Evolutionary conservation across 1,284 basidiomycete genomes (phyloP).

Genomic region (Boletellus dicymbophilus): DNA sequence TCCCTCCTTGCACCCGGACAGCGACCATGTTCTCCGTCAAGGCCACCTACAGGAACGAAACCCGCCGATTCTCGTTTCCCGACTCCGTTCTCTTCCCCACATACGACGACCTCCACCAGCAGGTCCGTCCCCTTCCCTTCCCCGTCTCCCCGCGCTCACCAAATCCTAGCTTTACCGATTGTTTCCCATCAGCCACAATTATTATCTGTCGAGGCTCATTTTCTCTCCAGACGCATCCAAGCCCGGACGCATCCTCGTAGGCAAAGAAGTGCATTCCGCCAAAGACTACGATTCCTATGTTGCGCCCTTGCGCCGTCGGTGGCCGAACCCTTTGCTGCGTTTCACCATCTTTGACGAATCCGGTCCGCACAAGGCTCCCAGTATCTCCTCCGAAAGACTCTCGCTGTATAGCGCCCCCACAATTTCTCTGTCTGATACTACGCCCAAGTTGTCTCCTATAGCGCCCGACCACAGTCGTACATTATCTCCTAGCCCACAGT

Average conservation of each 20-base stretch:
- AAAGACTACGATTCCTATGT: constrained; percentile 58
- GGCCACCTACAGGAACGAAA: constrained; percentile 53
- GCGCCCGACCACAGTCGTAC: constrained; percentile 1
- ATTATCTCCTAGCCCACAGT: not conserved
- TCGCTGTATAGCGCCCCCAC: constrained; percentile 4
- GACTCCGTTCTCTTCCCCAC: constrained; percentile 42
- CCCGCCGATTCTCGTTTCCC: constrained; percentile 48
- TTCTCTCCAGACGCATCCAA: constrained; percentile 59
- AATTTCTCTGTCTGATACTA: not conserved
- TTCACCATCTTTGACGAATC: constrained; percentile 60
- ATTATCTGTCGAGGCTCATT: constrained; percentile 63
- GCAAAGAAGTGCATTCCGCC: constrained; percentile 55
- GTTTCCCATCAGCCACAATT: constrained; percentile 60
- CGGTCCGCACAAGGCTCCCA: constrained; percentile 39
- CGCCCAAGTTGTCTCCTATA: constrained; percentile 3
- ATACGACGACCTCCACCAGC: constrained; percentile 42
- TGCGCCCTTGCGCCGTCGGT: constrained; percentile 49
- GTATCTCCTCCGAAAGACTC: constrained; percentile 1
- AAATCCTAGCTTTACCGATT: constrained; percentile 60
- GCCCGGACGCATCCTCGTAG: constrained; percentile 58
- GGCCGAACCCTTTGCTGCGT: constrained; percentile 58
- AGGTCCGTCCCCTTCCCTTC: constrained; percentile 36
- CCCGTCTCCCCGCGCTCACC: constrained; percentile 15
- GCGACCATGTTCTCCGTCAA: constrained; percentile 55
- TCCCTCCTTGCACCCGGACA: constrained; percentile 21